Conservation (phyloP, 2,329 filamentous ascomycete genomes). For the Escovopsis weberi region DNA sequence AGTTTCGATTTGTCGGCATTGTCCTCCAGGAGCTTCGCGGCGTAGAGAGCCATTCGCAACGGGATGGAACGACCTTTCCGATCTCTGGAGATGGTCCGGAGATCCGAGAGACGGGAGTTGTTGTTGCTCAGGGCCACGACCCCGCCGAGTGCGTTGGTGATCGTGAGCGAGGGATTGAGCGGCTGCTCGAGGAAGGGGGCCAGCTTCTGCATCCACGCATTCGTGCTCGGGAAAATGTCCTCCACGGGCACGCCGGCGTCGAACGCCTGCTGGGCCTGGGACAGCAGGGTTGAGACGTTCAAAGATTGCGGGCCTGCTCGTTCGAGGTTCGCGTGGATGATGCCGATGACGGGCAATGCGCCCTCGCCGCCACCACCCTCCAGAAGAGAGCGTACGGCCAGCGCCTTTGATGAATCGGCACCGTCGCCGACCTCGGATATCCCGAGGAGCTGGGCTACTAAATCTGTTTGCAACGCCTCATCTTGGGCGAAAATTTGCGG, state of each 20-base stretch:
- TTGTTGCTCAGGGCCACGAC: slow-evolving; percentile 43
- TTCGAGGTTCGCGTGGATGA: slow-evolving; percentile 43
- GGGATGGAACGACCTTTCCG: slow-evolving; percentile 55
- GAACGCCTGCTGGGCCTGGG: slow-evolving; percentile 23
- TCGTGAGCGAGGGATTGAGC: slow-evolving; percentile 50
- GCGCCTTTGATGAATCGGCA: slow-evolving; percentile 24
- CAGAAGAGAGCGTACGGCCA: slow-evolving; percentile 29
- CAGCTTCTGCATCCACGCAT: slow-evolving; percentile 54
- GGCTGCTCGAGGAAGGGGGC: slow-evolving; percentile 31
- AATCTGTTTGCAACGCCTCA: slow-evolving; percentile 29
- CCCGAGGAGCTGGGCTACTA: slow-evolving; percentile 38
- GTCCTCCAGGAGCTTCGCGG: slow-evolving; percentile 38
- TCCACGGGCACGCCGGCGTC: slow-evolving; percentile 16
- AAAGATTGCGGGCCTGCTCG: slow-evolving; percentile 33
- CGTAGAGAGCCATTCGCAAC: slow-evolving; percentile 62
- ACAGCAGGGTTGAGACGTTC: slow-evolving; percentile 1
- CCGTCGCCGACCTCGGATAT: slow-evolving; percentile 35
- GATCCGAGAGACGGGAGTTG: slow-evolving; percentile 7
- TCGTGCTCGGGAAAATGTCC: slow-evolving; percentile 46
- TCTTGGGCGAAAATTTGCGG: slow-evolving; percentile 30
- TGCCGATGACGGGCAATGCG: slow-evolving; percentile 30
- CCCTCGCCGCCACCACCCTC: slow-evolving; percentile 25
- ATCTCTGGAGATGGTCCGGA: slow-evolving; percentile 38
- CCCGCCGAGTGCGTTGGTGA: slow-evolving; percentile 60
- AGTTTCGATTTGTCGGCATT: slow-evolving; percentile 25